These are phyloP conservation scores for Aureobasidium melanogenum DNA, from an alignment of 2,329 filamentous ascomycete genomes.

Conservation along the genomic window DNA sequence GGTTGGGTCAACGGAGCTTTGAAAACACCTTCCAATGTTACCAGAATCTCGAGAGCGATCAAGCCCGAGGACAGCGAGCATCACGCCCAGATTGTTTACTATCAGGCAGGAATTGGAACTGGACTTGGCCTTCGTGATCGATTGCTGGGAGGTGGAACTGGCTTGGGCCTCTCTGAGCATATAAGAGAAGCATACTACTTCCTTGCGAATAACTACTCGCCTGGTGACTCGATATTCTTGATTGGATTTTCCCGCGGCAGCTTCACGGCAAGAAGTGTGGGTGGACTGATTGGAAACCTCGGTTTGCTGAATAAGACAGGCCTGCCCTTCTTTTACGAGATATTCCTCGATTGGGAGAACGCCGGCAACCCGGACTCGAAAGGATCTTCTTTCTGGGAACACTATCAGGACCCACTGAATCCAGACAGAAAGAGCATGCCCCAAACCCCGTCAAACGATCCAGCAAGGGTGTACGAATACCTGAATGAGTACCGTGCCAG, in stretches of 20 bases:
- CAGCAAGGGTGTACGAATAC: conserved; percentile 9
- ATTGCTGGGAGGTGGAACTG: conserved; percentile 24
- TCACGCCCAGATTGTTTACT: conserved; percentile 31
- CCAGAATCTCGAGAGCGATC: conserved; percentile 27
- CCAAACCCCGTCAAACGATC: conserved; percentile 7
- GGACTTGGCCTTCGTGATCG: conserved; percentile 25
- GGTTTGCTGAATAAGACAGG: conserved; percentile 29
- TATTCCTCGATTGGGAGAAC: conserved; percentile 24
- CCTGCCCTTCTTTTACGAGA: conserved; percentile 19
- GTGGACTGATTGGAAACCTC: conserved; percentile 32
- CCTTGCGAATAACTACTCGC: conserved; percentile 48
- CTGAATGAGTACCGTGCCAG: conserved; percentile 14
- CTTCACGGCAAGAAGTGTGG: conserved; percentile 33
- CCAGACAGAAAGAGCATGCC: background rate
- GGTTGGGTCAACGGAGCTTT: conserved; percentile 21
- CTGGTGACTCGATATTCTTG: conserved; percentile 34
- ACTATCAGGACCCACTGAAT: conserved; percentile 10
- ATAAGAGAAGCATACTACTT: conserved; percentile 54
- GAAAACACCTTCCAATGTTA: conserved; percentile 27
- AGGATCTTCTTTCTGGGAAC: conserved; percentile 11
- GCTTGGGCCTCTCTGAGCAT: conserved; percentile 29
- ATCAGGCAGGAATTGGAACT: conserved; percentile 29
- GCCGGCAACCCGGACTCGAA: conserved; percentile 13
- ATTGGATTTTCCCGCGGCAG: conserved; percentile 36
- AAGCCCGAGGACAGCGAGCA: conserved; percentile 25